Base-by-base conservation (phyloP, 169 alveolate species). In the Eimeria brunetti region DNA sequence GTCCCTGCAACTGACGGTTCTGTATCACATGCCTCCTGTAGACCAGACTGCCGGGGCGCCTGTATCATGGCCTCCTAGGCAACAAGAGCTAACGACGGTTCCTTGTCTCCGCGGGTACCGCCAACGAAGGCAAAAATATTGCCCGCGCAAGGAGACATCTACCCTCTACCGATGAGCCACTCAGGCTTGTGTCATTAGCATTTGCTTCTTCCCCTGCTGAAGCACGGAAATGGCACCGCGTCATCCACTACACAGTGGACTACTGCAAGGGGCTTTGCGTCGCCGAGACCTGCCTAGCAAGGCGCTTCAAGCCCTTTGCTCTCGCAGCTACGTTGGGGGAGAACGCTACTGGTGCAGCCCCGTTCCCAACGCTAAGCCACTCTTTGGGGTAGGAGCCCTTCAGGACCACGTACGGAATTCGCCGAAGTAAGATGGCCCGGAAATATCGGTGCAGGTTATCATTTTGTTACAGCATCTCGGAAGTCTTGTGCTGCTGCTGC, bases 321-420 rank as follows among this genome's bases (percentile, higher is more conserved):
- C 97, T 96, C 30, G 98, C 97, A 41, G 95, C 96, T n/a, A 96
- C 97, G 81, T 95, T 98, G 41, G 97, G 95, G 97, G 97, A 97
- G 58, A 98, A 81, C 81, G 98, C 97, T 33, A 98, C 93, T 18
- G 99, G 98, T 53, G 98, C 97, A 14, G 99, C 99, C 36, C 99
- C 99, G 93, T 98, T 99, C 89, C 98, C 97, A 98, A 93, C 53
- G 97, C 97, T 24, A 99, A 98, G 41, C 99, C 97, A 95, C 98
- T 98, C n/a, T 98, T 99, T 58, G 99, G 98, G 12, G 99, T 98
- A 86, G 97, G 44, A 98, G 93, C 53, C 99, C 99, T 38, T 97
- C 98, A 92, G 97, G 98, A 30, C 95, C 95, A 85, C 98, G 98
- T 24, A 97, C 97, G 33, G 99, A 98, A 67, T 95, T 96, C 24